Evolutionary conservation across 164 flowering plant genomes (phyloP), one percentile per base, ranked within the genome.

Genomic region (Tinospora cordifolia): DNA sequence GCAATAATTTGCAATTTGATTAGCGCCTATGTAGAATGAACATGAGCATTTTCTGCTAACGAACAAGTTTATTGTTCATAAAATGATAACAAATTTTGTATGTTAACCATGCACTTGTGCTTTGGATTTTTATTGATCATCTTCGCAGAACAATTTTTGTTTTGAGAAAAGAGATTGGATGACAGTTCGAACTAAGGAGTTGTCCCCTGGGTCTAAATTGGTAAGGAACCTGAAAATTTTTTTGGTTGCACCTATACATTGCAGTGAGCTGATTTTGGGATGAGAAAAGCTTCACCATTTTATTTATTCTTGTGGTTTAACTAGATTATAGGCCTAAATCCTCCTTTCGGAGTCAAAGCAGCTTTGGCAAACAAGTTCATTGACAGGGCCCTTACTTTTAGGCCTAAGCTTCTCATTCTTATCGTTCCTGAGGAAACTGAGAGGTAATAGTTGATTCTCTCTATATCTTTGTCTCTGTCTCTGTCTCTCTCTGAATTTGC

Each of bases 301-400:
- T 6, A 12, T 26, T 63, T 30, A 3, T 34, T 47, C 10, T 38
- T 24, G 47, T 63, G 10, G 24, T 60, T 66, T 72, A 19, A 6
- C 6, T 75, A 94, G 98, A 81, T 94, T 64, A 92, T 94, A 90
- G 99, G 97, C 12, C 80, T 94, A 57, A 94, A 92, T 79, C 97
- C 97, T 71, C 97, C 97, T 14, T 94, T 92, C 76, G 99, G 97
- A 58, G 82, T 83, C 13, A 83, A 85, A 72, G 90, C 87, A 21
- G 60, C 79, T 58, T 79, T 85, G 68, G 98, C 97, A 13, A 94
- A 92, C 81, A 75, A 80, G 79, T 94, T 94, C 75, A 84, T 94
- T 57, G 72, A 87, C 44, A 86, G 89, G 81, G 98, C 96, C 69
- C 96, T 94, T 36, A 78, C 84, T 76, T 92, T 94, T 78, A 83